phyloP scores from a whole-genome alignment of 2,329 filamentous ascomycete genomes.

The Beauveria sp. region DNA sequence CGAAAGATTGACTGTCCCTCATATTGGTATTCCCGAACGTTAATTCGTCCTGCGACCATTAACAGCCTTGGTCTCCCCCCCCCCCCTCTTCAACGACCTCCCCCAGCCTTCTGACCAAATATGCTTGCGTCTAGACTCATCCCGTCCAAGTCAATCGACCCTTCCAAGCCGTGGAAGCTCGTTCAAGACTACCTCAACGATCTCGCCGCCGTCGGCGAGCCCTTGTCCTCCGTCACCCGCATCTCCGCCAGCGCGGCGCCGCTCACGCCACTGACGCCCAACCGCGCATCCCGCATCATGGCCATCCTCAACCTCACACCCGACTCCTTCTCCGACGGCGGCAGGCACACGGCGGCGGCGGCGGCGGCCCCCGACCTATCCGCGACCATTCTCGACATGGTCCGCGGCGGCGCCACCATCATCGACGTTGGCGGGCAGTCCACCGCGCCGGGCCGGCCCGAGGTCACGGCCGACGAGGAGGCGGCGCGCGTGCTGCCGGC shows the following conservation, averaged over 20 bases:
- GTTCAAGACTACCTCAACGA: conserved; percentile 54
- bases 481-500: conserved; percentile 68
- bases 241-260: conserved; percentile 38
- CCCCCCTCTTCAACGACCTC: background rate
- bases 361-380: conserved; percentile 41
- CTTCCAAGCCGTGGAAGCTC: conserved; percentile 50
- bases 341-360: conserved; percentile 42
- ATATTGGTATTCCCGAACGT: conserved; percentile 76
- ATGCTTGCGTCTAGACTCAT: conserved; percentile 38
- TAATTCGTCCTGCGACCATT: conserved; percentile 90
- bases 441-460: conserved; percentile 66
- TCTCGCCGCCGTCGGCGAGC: conserved; percentile 38
- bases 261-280: conserved; percentile 50
- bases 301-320: conserved; percentile 91
- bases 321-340: conserved; percentile 94
- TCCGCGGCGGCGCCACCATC: conserved; percentile 67
- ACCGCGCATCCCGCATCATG: conserved; percentile 72
- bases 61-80: conserved; percentile 53
- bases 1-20: conserved; percentile 74
- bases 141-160: conserved; percentile 44
- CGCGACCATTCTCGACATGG: conserved; percentile 51
- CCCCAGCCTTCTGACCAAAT: background rate
- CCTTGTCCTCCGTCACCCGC: conserved; percentile 53
- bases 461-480: conserved; percentile 68
- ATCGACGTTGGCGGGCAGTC: conserved; percentile 93